phyloP scores from a whole-genome alignment of 2,329 filamentous ascomycete genomes.

The Onygenales sp. region DNA sequence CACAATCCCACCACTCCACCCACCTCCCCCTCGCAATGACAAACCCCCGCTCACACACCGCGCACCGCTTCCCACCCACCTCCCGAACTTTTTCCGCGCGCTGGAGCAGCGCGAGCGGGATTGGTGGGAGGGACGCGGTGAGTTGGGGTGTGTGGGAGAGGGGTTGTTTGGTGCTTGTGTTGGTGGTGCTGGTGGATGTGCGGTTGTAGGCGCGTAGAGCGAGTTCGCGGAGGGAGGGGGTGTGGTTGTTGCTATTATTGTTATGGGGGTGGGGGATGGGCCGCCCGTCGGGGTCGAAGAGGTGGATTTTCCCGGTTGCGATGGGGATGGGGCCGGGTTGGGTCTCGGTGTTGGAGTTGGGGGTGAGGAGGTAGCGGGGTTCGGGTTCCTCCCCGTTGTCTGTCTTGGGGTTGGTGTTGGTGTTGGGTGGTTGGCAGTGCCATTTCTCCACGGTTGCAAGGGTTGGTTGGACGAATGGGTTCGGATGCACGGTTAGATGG shows the following conservation, averaged over 20 bases:
- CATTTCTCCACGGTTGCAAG: conserved; percentile 21
- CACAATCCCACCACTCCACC: conserved; percentile 28
- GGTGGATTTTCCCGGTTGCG: conserved; percentile 22
- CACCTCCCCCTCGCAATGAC: conserved; percentile 34
- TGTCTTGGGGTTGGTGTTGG: conserved; percentile 1
- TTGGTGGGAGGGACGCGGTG: conserved; percentile 21
- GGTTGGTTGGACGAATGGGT: conserved; percentile 23
- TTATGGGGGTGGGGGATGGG: conserved; percentile 8
- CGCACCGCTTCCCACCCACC: conserved; percentile 30
- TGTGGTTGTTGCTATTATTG: conserved; percentile 1
- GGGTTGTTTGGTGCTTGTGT: conserved; percentile 5
- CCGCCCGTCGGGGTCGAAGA: conserved; percentile 25
- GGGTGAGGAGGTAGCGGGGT: neutral
- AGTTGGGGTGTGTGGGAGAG: conserved; percentile 16
- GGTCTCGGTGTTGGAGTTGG: neutral
- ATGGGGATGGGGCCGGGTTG: neutral
- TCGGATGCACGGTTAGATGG: conserved; percentile 30
- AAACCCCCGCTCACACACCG: conserved; percentile 30
- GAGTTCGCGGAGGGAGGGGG: conserved; percentile 28
- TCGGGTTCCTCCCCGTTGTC: neutral
- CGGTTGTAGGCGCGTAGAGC: conserved; percentile 29
- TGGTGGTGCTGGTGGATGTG: conserved; percentile 27
- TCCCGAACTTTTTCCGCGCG: conserved; percentile 25
- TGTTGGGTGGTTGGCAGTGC: conserved; percentile 15
- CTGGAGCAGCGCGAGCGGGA: conserved; percentile 27